Evolutionary conservation across 164 flowering plant genomes (phyloP), one percentile per base, ranked within the genome.

Genomic region (Protea cynaroides): DNA sequence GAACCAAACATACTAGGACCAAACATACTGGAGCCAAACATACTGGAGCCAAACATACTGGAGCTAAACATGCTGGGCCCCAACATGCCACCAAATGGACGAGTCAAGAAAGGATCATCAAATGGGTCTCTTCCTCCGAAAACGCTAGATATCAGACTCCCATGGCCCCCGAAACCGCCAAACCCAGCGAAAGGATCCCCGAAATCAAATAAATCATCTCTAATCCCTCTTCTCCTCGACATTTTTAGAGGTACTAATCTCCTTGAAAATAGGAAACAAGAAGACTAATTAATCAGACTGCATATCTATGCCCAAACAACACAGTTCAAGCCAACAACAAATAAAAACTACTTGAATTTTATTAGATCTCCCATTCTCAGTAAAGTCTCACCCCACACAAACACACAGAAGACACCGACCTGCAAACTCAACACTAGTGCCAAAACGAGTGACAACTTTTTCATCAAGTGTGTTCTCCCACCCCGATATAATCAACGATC

Each of bases 121-220:
- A 94, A 91, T 1, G 93, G 93, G 65, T 87, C 86, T 56, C 84
- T 76, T 66, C 92, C 92, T 9, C 90, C 94, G 62, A 93, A 83
- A 34, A 93, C 63, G 56, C 71, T 76, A 58, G 97, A 75, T 22
- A 86, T 43, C 40, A 90, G 66, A 74, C 79, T 81, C 58, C 79
- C 69, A 0, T 67, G 82, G 62, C 75, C 79, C 29, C 84, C 83
- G 56, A 79, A 81, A 62, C 75, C 79, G 25, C 84, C 83, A 58
- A 79, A 72, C 61, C 60, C 70, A 46, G 67, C 75, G 65, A 82
- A 84, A 0, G 74, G 73, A n/a, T 74, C 77, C 6, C 79, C 79
- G 24, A 71, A 68, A 36, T 37, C 62, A 49, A 67, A 76, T 55
- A 69, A 57, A 65, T 76, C 73, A 25, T 70, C 76, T 62, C 74